A percentile compares a stretch with the other conserved stretches of the same genome.
Conservation (phyloP, 2,329 filamentous ascomycete species). For the Botryotinia narcissicola region DNA sequence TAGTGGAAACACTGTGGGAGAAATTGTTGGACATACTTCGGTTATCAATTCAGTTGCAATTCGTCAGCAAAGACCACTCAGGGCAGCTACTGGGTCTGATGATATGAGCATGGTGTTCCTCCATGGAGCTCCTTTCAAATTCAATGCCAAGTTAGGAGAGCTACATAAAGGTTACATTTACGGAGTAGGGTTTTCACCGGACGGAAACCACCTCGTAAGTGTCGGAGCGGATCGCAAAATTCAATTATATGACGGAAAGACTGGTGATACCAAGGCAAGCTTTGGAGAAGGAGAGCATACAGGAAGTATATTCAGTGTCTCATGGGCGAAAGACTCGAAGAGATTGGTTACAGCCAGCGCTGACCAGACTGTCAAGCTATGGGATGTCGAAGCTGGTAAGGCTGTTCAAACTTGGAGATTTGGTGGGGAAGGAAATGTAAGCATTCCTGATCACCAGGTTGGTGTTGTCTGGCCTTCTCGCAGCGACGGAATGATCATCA, state of each 20-base stretch:
- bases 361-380: slow-evolving; percentile 91
- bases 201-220: slow-evolving; percentile 77
- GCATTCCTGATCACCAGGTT: slow-evolving; percentile 82
- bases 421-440: slow-evolving; percentile 65
- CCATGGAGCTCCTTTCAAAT: slow-evolving; percentile 94
- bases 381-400: slow-evolving; percentile 81
- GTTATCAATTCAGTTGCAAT: slow-evolving; percentile 89
- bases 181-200: slow-evolving; percentile 83
- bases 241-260: slow-evolving; percentile 95
- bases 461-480: slow-evolving; percentile 87
- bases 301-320: slow-evolving; percentile 88
- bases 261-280: slow-evolving; percentile 71
- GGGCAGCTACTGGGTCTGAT: slow-evolving; percentile 87
- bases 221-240: slow-evolving; percentile 92
- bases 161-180: slow-evolving; percentile 88
- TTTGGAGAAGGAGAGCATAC: slow-evolving; percentile 84
- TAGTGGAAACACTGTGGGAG: slow-evolving; percentile 92
- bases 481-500: slow-evolving; percentile 84
- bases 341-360: slow-evolving; percentile 87
- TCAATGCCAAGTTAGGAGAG: slow-evolving; percentile 75
- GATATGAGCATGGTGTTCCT: slow-evolving; percentile 89
- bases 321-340: slow-evolving; percentile 84
- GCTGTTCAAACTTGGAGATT: slow-evolving; percentile 80
- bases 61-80: slow-evolving; percentile 82
- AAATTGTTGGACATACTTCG: slow-evolving; percentile 88